Conservation (phyloP, 75 land plant genomes). For the Picea glauca region DNA sequence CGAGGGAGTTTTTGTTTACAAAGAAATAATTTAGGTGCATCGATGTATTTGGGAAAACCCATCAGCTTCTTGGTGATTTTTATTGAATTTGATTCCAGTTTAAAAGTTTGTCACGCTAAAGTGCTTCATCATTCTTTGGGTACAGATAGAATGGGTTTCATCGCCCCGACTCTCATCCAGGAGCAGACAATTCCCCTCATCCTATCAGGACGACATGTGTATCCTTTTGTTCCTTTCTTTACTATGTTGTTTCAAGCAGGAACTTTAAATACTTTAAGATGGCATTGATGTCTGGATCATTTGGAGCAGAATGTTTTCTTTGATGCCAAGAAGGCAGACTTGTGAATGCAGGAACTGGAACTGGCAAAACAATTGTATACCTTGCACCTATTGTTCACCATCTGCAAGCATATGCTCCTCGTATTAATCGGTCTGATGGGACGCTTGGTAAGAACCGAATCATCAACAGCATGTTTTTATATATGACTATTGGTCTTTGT, state of each 20-base stretch:
- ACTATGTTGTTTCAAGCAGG: not conserved
- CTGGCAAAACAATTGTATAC: constrained; percentile 92
- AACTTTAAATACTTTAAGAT: not conserved
- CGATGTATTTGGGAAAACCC: not conserved
- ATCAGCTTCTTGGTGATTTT: not conserved
- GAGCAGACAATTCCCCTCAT: constrained; percentile 78
- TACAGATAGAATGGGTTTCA: constrained; percentile 74
- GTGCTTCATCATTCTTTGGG: not conserved
- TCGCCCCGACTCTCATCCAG: constrained; percentile 77
- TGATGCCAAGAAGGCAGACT: constrained; percentile 40
- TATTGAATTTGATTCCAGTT: not conserved
- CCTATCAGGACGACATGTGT: constrained; percentile 87
- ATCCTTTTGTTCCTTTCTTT: constrained; percentile 37
- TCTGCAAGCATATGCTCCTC: constrained; percentile 47
- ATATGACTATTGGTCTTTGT: not conserved
- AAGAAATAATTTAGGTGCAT: not conserved
- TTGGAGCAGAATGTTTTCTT: constrained; percentile 1
- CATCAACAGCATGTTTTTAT: not conserved
- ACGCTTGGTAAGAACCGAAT: constrained; percentile 63
- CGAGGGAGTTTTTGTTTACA: not conserved
- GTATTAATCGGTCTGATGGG: constrained; percentile 71
- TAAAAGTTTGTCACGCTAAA: not conserved
- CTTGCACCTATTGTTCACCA: constrained; percentile 85
- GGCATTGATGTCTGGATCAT: not conserved
- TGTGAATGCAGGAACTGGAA: constrained; percentile 95